Conservation (phyloP, 1,139 yeast genomes). For the Blastobotrys indianensis region DNA sequence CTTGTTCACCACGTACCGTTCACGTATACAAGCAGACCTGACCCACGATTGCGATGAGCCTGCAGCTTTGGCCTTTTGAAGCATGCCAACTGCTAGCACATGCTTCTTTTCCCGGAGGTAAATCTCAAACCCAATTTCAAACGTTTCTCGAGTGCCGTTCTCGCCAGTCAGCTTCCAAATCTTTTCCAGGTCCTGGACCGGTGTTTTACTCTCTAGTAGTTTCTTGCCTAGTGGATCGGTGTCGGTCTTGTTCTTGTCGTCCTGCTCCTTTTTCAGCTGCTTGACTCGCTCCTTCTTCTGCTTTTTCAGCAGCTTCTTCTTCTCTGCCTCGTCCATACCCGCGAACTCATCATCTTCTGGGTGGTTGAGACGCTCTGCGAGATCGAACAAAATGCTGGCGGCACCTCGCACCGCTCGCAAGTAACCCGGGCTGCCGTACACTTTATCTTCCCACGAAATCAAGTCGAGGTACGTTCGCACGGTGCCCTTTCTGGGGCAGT, state of each 20-base stretch:
- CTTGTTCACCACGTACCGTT: constrained; percentile 25
- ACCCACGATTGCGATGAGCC: constrained; percentile 30
- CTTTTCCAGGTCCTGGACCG: constrained; percentile 36
- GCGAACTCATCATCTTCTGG: constrained; percentile 13
- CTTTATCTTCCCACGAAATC: constrained; percentile 72
- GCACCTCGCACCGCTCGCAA: constrained; percentile 66
- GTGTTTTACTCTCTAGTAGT: constrained; percentile 34
- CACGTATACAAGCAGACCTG: constrained; percentile 25
- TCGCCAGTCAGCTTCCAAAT: constrained; percentile 37
- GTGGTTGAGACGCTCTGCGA: constrained; percentile 24
- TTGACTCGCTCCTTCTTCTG: constrained; percentile 39
- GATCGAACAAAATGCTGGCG: constrained; percentile 49
- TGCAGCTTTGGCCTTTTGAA: constrained; percentile 34
- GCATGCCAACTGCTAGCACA: constrained; percentile 42
- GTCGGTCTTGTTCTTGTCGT: constrained; percentile 38
- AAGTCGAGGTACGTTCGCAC: constrained; percentile 74
- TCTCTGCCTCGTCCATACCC: constrained; percentile 30
- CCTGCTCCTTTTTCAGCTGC: constrained; percentile 38
- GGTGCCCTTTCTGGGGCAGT: constrained; percentile 87
- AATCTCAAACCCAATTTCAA: constrained; percentile 41
- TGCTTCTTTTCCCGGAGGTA: constrained; percentile 42
- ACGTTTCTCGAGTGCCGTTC: constrained; percentile 29
- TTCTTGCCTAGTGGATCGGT: constrained; percentile 42
- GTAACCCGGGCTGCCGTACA: constrained; percentile 66
- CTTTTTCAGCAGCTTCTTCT: constrained; percentile 34